These are phyloP conservation scores for Solanum virginianum DNA, from an alignment of 257 asterid genomes.

Conservation along the genomic window DNA sequence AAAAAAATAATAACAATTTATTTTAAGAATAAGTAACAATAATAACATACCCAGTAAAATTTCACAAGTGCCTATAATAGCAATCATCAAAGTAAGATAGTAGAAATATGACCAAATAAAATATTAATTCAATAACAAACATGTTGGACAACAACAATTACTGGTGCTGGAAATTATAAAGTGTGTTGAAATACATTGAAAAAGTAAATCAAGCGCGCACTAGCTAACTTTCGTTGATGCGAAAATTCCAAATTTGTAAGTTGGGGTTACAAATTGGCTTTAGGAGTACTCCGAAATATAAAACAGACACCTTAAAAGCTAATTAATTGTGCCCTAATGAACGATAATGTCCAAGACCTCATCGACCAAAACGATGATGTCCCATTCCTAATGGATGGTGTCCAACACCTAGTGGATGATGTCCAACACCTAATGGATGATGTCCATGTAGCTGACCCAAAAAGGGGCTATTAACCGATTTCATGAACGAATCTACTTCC, in stretches of 20 bases:
- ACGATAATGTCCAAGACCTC: background rate
- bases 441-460: background rate
- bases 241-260: background rate
- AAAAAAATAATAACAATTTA: too few species aligned
- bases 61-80: too few species aligned
- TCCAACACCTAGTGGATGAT: background rate
- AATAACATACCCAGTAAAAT: too few species aligned
- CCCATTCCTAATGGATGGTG: background rate
- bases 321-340: too few species aligned
- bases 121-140: too few species aligned
- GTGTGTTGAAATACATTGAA: background rate
- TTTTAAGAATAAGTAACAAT: too few species aligned
- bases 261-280: background rate
- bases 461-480: background rate
- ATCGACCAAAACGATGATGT: background rate
- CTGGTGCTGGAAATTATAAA: background rate
- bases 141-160: background rate
- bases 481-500: background rate
- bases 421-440: background rate
- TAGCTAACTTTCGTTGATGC: background rate
- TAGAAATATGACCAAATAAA: too few species aligned
- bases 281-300: background rate
- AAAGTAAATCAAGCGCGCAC: background rate
- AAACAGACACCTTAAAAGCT: background rate
- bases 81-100: too few species aligned